Conservation (phyloP, 2,329 filamentous ascomycete species). For the Fusarium tuaranense region DNA sequence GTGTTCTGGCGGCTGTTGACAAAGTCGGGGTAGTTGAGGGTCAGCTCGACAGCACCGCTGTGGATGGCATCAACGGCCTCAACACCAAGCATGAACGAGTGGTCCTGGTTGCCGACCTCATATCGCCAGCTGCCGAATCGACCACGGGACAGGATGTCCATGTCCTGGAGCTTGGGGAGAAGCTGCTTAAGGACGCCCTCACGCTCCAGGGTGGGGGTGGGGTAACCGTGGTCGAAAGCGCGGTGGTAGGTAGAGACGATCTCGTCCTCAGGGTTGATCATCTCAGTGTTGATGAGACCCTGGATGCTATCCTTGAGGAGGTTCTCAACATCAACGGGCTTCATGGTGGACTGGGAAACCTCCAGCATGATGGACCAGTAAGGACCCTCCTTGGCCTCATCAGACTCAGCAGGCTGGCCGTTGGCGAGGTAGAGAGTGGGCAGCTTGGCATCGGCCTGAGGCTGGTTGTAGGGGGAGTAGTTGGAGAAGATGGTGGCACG, state of each 20-base stretch:
- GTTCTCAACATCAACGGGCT: slow-evolving; percentile 89
- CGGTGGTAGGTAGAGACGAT: slow-evolving; percentile 99
- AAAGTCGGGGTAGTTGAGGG: slow-evolving; percentile 96
- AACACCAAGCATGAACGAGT: slow-evolving; percentile 97
- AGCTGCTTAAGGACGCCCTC: slow-evolving; percentile 94
- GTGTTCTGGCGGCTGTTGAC: slow-evolving; percentile 82
- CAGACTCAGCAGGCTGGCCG: slow-evolving; percentile 81
- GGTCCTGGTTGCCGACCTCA: slow-evolving; percentile 96
- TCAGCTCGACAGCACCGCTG: slow-evolving; percentile 90
- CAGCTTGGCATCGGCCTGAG: slow-evolving; percentile 82
- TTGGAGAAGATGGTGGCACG: slow-evolving; percentile 99
- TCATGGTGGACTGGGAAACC: slow-evolving; percentile 94
- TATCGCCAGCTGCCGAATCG: slow-evolving; percentile 99
- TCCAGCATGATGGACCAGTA: slow-evolving; percentile 99
- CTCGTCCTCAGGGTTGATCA: slow-evolving; percentile 91
- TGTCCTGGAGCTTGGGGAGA: slow-evolving; percentile 89
- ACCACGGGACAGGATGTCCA: slow-evolving; percentile 94
- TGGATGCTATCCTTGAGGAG: slow-evolving; percentile 92
- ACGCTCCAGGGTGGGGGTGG: slow-evolving; percentile 93
- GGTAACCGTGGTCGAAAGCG: slow-evolving; percentile 98
- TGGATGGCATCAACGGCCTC: slow-evolving; percentile 93
- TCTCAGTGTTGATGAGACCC: slow-evolving; percentile 96
- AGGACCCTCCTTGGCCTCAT: slow-evolving; percentile 83
- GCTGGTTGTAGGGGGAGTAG: slow-evolving; percentile 99
- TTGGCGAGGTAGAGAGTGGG: slow-evolving; percentile 87